Conservation (phyloP, 768 basidiomycete genomes). For the Xanthoconium stramineum region DNA sequence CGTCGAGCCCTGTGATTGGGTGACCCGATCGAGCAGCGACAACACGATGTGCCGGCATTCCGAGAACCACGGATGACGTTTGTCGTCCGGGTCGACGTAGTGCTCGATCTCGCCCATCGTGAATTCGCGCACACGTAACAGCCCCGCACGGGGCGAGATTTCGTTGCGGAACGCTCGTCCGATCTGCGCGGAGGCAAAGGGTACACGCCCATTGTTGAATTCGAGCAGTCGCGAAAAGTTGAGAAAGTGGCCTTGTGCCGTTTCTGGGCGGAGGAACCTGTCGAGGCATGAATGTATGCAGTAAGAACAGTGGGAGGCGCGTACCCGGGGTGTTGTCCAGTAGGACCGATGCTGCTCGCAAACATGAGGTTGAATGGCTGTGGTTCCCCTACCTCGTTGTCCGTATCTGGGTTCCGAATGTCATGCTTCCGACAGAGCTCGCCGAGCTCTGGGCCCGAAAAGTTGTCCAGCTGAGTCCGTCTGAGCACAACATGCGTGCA, state of each 20-base stretch:
- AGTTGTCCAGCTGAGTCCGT: slow-evolving; percentile 63
- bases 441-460: slow-evolving; percentile 84
- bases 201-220: slow-evolving; percentile 95
- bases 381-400: slow-evolving; percentile 89
- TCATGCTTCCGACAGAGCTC: slow-evolving; percentile 76
- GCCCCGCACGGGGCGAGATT: slow-evolving; percentile 93
- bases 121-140: slow-evolving; percentile 97
- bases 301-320: accelerated
- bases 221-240: slow-evolving; percentile 97
- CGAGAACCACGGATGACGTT: slow-evolving; percentile 78
- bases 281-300: not conserved
- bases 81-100: slow-evolving; percentile 93
- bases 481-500: not conserved
- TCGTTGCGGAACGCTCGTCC: slow-evolving; percentile 97
- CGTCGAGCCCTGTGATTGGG: slow-evolving; percentile 75
- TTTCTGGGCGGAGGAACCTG: slow-evolving; percentile 95
- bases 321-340: slow-evolving; percentile 93
- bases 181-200: slow-evolving; percentile 96
- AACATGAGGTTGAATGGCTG: slow-evolving; percentile 99
- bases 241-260: slow-evolving; percentile 97
- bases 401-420: slow-evolving; percentile 88
- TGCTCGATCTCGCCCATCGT: slow-evolving; percentile 99
- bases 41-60: slow-evolving; percentile 77
- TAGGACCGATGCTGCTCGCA: slow-evolving; percentile 94
- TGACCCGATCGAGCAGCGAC: slow-evolving; percentile 73